Conservation (phyloP, 108 stramenopile species). For the Aurantiochytrium sp. region DNA sequence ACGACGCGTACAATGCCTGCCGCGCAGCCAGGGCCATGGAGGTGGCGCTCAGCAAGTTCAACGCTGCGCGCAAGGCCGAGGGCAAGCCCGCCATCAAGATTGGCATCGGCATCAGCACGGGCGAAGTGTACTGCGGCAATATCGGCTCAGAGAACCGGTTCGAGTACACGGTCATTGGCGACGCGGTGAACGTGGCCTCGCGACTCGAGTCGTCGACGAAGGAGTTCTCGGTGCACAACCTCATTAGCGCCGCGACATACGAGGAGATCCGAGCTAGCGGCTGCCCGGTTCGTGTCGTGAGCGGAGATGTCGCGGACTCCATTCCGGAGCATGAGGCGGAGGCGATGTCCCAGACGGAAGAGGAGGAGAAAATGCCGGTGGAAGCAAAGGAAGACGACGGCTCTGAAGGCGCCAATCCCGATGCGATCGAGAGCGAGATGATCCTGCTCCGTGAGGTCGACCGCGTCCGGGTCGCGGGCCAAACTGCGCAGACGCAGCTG, state of each 20-base stretch:
- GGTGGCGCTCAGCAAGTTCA: neutral
- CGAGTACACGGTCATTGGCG: slow-evolving; percentile 10
- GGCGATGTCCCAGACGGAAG: neutral
- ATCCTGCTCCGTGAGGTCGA: neutral
- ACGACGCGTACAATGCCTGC: neutral
- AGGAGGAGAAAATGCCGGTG: neutral
- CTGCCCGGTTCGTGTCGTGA: neutral
- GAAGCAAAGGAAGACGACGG: neutral
- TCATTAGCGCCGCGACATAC: neutral
- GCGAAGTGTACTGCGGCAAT: slow-evolving; percentile 16
- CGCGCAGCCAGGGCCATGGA: neutral
- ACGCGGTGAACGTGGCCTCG: slow-evolving; percentile 10
- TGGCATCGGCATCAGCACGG: neutral
- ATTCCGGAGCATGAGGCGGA: neutral
- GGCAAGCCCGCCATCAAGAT: slow-evolving; percentile 5
- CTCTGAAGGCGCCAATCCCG: no score
- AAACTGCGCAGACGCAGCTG: neutral
- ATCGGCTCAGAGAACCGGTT: slow-evolving; percentile 19
- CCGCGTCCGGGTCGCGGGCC: neutral
- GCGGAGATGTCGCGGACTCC: neutral
- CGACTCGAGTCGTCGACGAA: neutral
- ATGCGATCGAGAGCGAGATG: neutral
- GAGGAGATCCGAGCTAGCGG: neutral
- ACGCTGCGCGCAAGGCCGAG: neutral
- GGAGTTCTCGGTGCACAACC: neutral